Evolutionary conservation across 1,284 basidiomycete species (phyloP).

Genomic region (Moniliophthora roreri): DNA sequence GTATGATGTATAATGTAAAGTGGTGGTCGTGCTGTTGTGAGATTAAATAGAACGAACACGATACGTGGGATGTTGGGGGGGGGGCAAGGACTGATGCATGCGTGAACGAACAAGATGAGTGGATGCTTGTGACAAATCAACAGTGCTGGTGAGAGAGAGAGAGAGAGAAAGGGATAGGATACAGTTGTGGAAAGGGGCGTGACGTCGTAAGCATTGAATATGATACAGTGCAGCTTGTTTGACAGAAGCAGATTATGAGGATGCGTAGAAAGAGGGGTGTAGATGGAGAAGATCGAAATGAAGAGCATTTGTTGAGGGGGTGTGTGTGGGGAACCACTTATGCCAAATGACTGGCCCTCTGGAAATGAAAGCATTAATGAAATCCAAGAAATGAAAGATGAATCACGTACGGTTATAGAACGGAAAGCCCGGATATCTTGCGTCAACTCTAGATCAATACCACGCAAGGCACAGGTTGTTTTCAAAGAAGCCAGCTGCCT

Average conservation of each 20-base stretch:
- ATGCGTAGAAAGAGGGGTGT: background rate
- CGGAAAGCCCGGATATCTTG: slow-evolving; percentile 48
- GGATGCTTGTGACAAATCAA: too few species aligned
- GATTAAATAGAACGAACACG: too few species aligned
- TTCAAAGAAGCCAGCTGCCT: slow-evolving; percentile 47
- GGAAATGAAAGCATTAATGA: slow-evolving; percentile 11
- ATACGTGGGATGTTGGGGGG: too few species aligned
- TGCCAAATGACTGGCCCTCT: slow-evolving; percentile 35
- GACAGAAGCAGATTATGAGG: slow-evolving; percentile 6
- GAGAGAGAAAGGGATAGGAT: background rate
- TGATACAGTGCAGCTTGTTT: slow-evolving; percentile 5
- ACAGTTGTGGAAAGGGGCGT: background rate
- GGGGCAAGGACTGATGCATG: too few species aligned
- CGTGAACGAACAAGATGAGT: too few species aligned
- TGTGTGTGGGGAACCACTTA: background rate
- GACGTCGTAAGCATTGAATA: background rate
- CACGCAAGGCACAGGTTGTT: slow-evolving; percentile 55
- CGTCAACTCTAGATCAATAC: slow-evolving; percentile 46
- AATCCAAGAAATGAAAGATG: slow-evolving; percentile 13
- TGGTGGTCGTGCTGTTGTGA: too few species aligned
- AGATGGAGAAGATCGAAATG: background rate
- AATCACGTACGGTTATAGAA: slow-evolving; percentile 41
- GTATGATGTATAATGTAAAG: too few species aligned
- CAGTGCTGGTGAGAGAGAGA: background rate
- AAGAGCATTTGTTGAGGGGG: background rate